These are phyloP conservation scores for Cordia subcordata DNA, from an alignment of 257 asterid genomes.

Conservation along the genomic window DNA sequence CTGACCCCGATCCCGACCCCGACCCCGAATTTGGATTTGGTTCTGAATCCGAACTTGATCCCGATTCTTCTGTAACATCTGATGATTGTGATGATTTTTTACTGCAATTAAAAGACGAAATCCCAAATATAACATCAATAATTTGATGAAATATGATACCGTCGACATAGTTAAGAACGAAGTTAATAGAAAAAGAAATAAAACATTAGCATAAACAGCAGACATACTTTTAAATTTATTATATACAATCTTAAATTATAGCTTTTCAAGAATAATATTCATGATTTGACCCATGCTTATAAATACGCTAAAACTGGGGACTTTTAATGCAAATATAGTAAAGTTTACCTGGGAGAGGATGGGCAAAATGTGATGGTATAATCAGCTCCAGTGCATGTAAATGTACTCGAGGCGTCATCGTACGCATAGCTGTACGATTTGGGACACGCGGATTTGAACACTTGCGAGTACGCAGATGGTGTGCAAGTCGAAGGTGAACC, in stretches of 20 bases:
- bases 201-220: too few relatives aligned
- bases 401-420: conserved; percentile 33
- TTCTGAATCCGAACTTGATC: conserved; percentile 9
- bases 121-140: neutral
- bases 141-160: too few relatives aligned
- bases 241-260: too few relatives aligned
- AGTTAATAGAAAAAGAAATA: too few relatives aligned
- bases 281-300: too few relatives aligned
- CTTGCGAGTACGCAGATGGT: conserved; percentile 25
- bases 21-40: conserved; percentile 14
- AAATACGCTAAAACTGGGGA: too few relatives aligned
- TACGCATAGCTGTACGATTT: conserved; percentile 30
- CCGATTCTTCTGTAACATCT: conserved; percentile 17
- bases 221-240: too few relatives aligned
- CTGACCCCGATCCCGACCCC: conserved; percentile 30
- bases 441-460: conserved; percentile 30
- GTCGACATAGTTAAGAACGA: too few relatives aligned
- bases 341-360: neutral
- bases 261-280: too few relatives aligned
- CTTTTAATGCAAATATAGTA: too few relatives aligned
- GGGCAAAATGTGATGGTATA: conserved; percentile 30
- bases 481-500: conserved; percentile 27
- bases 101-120: conserved; percentile 17
- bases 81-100: conserved; percentile 38
- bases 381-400: conserved; percentile 30